Evolutionary conservation across 768 basidiomycete species (phyloP), one percentile per base, ranked within the genome.

Genomic region (Tricholomella constricta): DNA sequence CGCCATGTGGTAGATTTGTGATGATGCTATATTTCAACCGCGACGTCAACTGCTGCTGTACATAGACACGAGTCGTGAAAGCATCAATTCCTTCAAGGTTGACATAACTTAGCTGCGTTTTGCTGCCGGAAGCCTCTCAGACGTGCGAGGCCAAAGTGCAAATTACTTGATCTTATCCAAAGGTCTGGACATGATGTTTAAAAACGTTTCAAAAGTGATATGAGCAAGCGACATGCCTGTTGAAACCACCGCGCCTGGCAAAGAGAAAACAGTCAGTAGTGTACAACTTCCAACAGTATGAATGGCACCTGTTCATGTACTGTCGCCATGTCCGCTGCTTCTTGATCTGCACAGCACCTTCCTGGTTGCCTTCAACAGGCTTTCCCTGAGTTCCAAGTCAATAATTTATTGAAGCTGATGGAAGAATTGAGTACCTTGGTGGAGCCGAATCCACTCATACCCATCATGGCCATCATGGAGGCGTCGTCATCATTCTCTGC

Each of bases 321-420:
- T 98, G 96, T 58, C 94, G 79, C 95, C 94, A 96, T 22, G 92
- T 95, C 55, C 93, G 78, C 51, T 82, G 82, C 73, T 92, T 94
- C 79, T 90, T 94, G 60, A 88, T 70, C 48, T 82, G 69, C 31
- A 76, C 79, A 32, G 54, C 62, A 38, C 87, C 89, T 56, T 89
- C 87, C 70, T 95, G 88, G 54, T 96, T 94, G 20, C 93, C 91
- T 32, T 80, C 75, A 31, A 94, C 90, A 42, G 78, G 81, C 64
- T 89, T 90, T 37, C 88, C 88, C 92, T 93, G 61, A 23, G 40
- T 20, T 35, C 42, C 12, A 47, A 23, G 42, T 46, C 9, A 38
- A 26, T 38, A 25, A 37, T 23, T 27, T 51, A 43, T 6, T 38
- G 10, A 46, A 32, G n/a, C n/a, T 22, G 34, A 2, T 49, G 2